Base-by-base conservation (phyloP, 257 asterid species). In the Euphrasia confusa region DNA sequence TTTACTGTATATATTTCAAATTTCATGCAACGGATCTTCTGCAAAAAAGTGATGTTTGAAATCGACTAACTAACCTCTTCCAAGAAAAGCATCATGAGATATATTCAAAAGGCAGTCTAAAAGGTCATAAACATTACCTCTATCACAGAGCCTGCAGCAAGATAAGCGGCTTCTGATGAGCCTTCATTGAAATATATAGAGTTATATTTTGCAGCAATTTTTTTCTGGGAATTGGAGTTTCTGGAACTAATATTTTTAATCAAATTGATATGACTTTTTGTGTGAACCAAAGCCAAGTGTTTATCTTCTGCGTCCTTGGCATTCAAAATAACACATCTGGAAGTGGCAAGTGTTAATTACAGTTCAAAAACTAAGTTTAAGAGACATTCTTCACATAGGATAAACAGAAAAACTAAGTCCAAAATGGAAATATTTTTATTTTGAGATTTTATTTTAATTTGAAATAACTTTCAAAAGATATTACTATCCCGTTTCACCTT, bases 131-230 rank as follows among this genome's bases (percentile, higher is more conserved):
- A 21, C 24, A 21, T 21, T 35, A 92, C 99, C 95, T 92, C 88
- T 67, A 89, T 66, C 28, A 86, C 96, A 47, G 96, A 89, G 45
- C 99, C 99, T 21, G 96, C 91, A 67, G 99, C 92, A 78, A 92
- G 89, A 77, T 40, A 81, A 69, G 99, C 99, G 40, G 99, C 87
- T 69, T 86, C 86, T 15, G 97, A 79, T 33, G 99, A 86, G 64
- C 97, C 97, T 68, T 80, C 80, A 47, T 82, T 92, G 84, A 92
- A 86, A 83, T 92, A 92, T 60, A 21, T 21, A 21, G 99, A 92
- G 78, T 83, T 84, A 61, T 74, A 89, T 11, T 74, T 78, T 17
- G 74, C 68, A 49, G 97, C 84, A 30, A 65, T 65, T 66, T 64
- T 63, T 56, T 69, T 73, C 73, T 33, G 70, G 12, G 79, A 59